phyloP scores from a whole-genome alignment of 202 grass and related monocot genomes.

The Hordeum pubiflorum region DNA sequence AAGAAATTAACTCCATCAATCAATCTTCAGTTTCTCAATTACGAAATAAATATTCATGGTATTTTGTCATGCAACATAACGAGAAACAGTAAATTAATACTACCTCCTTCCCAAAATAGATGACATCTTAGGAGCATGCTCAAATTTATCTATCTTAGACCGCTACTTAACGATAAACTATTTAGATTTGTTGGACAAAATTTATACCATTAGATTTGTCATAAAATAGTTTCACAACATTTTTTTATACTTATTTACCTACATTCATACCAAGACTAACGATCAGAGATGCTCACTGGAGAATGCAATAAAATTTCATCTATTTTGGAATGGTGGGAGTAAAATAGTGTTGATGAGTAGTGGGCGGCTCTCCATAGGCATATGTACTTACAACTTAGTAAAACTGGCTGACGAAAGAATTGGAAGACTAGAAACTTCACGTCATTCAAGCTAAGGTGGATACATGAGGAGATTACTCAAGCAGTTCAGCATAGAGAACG shows the following conservation, averaged over 20 bases:
- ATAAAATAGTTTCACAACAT: background rate
- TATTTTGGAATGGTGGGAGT: background rate
- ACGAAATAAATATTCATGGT: background rate
- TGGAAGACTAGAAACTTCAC: background rate
- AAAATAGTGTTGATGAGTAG: background rate
- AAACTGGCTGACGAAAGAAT: background rate
- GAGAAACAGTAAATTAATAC: background rate
- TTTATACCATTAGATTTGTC: background rate
- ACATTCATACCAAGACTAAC: background rate
- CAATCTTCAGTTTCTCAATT: slow-evolving; percentile 1
- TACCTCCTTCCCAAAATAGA: background rate
- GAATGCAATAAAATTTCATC: background rate
- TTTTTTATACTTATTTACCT: too few relatives aligned
- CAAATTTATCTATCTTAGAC: background rate
- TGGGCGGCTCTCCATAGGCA: background rate
- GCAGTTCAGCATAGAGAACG: background rate
- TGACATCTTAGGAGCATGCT: background rate
- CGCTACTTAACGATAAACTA: background rate
- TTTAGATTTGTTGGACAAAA: background rate
- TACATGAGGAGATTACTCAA: background rate
- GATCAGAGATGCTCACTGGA: background rate
- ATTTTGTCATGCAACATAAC: slow-evolving; percentile 6
- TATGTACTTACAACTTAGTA: background rate
- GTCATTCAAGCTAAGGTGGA: background rate
- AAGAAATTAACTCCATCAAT: background rate